phyloP scores from a whole-genome alignment of 2,329 filamentous ascomycete species.

The Raffaelea deltoideospora region DNA sequence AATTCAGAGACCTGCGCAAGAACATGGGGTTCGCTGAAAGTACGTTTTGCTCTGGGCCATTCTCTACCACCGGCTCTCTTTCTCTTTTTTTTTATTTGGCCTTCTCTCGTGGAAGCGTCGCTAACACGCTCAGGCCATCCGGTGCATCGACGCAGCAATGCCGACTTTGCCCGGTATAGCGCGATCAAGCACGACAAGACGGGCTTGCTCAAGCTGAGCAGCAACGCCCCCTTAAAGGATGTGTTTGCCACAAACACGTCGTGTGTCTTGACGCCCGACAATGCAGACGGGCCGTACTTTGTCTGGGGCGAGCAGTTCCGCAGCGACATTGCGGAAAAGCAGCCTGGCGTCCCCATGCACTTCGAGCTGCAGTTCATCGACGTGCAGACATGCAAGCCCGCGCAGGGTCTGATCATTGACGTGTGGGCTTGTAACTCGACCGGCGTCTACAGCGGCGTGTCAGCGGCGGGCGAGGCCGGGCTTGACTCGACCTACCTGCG shows the following conservation, averaged over 20 bases:
- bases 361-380: constrained; percentile 40
- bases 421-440: constrained; percentile 32
- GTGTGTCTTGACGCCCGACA: constrained; percentile 36
- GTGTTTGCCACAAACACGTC: constrained; percentile 27
- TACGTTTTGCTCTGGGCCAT: no score
- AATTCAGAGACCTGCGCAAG: no score
- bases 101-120: no score
- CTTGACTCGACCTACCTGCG: constrained; percentile 27
- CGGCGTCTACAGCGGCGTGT: constrained; percentile 23
- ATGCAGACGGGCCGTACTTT: constrained; percentile 37
- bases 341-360: constrained; percentile 30
- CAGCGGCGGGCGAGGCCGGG: constrained; percentile 8
- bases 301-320: constrained; percentile 36
- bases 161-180: no score
- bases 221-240: constrained; percentile 17
- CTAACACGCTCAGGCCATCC: no score
- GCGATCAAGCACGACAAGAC: constrained; percentile 16
- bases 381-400: constrained; percentile 34
- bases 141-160: no score
- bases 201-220: constrained; percentile 13
- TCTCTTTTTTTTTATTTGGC: no score
- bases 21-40: no score
- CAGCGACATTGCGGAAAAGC: constrained; percentile 27
- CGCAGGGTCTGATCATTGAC: constrained; percentile 32
- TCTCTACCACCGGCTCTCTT: no score